These are phyloP conservation scores for Cladophialophora psammophila DNA, from an alignment of 2,329 filamentous ascomycete genomes.

Conservation along the genomic window DNA sequence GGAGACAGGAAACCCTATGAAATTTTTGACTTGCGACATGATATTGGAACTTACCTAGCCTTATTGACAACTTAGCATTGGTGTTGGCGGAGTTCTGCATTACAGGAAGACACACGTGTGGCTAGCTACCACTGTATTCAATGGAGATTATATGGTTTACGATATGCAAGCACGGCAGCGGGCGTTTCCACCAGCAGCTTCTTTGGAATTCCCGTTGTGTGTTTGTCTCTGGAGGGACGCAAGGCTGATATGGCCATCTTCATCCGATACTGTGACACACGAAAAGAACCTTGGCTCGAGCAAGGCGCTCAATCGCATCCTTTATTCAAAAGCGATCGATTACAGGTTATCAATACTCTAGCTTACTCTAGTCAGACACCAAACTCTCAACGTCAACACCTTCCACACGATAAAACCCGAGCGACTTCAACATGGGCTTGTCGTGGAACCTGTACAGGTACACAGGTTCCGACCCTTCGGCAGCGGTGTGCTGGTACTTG, in stretches of 20 bases:
- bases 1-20: neutral
- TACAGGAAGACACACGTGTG: neutral
- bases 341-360: neutral
- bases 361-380: constrained; percentile 41
- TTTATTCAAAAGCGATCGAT: neutral
- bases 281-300: neutral
- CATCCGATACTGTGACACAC: neutral
- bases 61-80: constrained; percentile 30
- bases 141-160: neutral
- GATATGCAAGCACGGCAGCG: neutral
- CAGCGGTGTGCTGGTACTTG: constrained; percentile 57
- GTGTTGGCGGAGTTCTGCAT: constrained; percentile 31
- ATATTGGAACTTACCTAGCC: neutral
- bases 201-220: neutral
- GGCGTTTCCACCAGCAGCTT: neutral
- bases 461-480: constrained; percentile 43
- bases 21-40: neutral
- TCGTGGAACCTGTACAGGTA: constrained; percentile 62
- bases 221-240: neutral
- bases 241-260: neutral
- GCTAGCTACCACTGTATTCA: neutral
- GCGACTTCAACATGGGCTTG: constrained; percentile 60
- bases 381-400: constrained; percentile 52
- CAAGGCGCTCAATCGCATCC: neutral
- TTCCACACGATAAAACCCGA: constrained; percentile 59